Evolutionary conservation across 371 early-diverging fungal genomes (phyloP), one percentile per base, ranked within the genome.

Genomic region (Rhizopus arrhizus): DNA sequence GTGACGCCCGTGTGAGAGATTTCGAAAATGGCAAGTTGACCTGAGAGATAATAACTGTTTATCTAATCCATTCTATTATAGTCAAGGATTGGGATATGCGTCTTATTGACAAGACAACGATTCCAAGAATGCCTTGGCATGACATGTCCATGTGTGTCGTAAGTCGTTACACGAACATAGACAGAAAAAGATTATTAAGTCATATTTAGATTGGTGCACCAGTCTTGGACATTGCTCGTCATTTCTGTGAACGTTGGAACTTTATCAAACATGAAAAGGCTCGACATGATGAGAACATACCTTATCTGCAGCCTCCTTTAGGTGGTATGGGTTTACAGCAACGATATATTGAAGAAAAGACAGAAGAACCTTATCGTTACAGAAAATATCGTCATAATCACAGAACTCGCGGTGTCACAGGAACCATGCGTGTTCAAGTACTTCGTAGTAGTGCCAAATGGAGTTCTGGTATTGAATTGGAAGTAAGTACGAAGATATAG

Each of bases 121-220:
- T 84, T 45, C 86, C 94, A n/a, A 87, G 97, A 64, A 93, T 97
- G 96, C 95, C 96, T 41, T 97, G 98, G 98, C 96, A 96, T 75
- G 97, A 97, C 59, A 85, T 96, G 29, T 89, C 89, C 5, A 69
- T 91, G 59, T 89, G 84, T 56, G 80, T 91, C 72, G 84, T 77
- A 69, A 56, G 72, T 81, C 13, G 58, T 22, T 7, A 40, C 49
- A 16, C 40, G 55, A 40, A 38, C 42, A 43, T 48, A 42, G 46
- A 32, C 32, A 63, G n/a, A 36, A 36, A 41, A 33, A 47, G 35
- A 9, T 41, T 53, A 51, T 32, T 16, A 45, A 28, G 22, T 13
- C 31, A 13, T 71, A 5, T n/a, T 43, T 71, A 82, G 83, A 64
- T 83, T 15, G 95, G 94, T 33, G 80, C 78, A 61, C 86, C 92